Conservation (phyloP, 2,329 filamentous ascomycete genomes). For the Rhynchosporium graminicola region DNA sequence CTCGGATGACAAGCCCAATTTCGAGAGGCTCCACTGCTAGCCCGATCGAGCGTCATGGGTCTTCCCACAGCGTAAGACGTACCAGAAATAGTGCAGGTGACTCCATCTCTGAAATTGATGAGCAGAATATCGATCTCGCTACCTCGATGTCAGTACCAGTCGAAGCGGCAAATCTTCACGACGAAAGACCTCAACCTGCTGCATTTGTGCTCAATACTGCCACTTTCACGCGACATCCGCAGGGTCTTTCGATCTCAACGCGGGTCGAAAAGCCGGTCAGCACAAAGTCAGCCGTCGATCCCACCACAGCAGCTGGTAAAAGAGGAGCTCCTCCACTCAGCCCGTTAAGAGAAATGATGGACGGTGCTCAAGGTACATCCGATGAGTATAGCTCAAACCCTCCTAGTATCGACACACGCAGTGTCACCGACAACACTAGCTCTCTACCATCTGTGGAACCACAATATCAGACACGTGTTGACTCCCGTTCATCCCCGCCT, state of each 20-base stretch:
- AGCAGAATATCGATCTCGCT: conserved; percentile 27
- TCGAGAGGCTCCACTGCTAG: conserved; percentile 30
- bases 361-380: conserved; percentile 37
- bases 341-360: conserved; percentile 40
- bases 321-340: conserved; percentile 38
- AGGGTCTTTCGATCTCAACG: neutral
- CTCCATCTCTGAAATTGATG: conserved; percentile 39
- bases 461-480: conserved; percentile 7
- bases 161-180: neutral
- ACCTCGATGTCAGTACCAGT: conserved; percentile 6
- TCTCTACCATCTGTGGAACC: conserved; percentile 20
- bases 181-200: conserved; percentile 16
- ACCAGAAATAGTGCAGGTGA: conserved; percentile 31
- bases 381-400: conserved; percentile 37
- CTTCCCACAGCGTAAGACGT: conserved; percentile 30
- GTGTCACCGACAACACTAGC: conserved; percentile 22
- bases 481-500: conserved; percentile 21
- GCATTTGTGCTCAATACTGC: conserved; percentile 34
- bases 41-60: conserved; percentile 33
- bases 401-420: conserved; percentile 24
- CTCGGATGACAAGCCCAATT: conserved; percentile 34
- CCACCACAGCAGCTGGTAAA: conserved; percentile 20
- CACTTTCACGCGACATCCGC: conserved; percentile 31
- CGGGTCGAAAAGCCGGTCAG: neutral
- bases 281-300: neutral